A percentile compares a stretch with the other conserved stretches of the same genome.
These are phyloP conservation scores for Fusarium armeniacum DNA, from an alignment of 2,329 filamentous ascomycete genomes.

Conservation along the genomic window DNA sequence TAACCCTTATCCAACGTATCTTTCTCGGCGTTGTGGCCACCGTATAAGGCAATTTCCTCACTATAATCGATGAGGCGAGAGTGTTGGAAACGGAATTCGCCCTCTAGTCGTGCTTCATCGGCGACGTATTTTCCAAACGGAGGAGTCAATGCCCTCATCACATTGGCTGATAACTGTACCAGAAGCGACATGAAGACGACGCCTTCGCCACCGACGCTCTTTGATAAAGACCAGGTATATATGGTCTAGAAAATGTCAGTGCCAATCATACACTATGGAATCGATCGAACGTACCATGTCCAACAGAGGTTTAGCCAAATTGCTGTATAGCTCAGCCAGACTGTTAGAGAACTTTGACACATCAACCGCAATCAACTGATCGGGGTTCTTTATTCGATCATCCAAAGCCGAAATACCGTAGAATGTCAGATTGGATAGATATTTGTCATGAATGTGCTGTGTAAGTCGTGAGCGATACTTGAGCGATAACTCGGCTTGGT, in stretches of 20 bases:
- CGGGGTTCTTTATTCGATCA: constrained; percentile 97
- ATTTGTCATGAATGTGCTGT: constrained; percentile 94
- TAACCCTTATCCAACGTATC: constrained; percentile 98
- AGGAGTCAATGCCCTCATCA: constrained; percentile 94
- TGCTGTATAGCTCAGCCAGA: constrained; percentile 94
- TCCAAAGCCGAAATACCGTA: constrained; percentile 96
- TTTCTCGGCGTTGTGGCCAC: constrained; percentile 93
- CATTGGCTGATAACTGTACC: constrained; percentile 90
- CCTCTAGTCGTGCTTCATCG: constrained; percentile 93
- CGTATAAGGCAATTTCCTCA: constrained; percentile 93
- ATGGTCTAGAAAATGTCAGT: constrained; percentile 70
- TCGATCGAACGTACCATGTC: constrained; percentile 76
- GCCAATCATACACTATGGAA: background rate
- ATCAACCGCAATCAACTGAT: constrained; percentile 97
- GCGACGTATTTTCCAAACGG: constrained; percentile 98
- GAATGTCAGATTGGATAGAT: constrained; percentile 97
- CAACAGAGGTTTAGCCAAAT: constrained; percentile 91
- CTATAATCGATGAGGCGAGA: constrained; percentile 94
- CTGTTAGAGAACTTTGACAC: constrained; percentile 97
- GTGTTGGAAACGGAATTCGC: constrained; percentile 96
- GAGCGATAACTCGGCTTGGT: constrained; percentile 93
- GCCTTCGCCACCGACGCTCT: constrained; percentile 95
- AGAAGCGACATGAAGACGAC: constrained; percentile 95
- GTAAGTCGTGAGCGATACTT: constrained; percentile 94
- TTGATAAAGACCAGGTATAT: constrained; percentile 94